These are phyloP conservation scores for Hippophae gyantsensis DNA, from an alignment of 306 rosid species.

Conservation along the genomic window DNA sequence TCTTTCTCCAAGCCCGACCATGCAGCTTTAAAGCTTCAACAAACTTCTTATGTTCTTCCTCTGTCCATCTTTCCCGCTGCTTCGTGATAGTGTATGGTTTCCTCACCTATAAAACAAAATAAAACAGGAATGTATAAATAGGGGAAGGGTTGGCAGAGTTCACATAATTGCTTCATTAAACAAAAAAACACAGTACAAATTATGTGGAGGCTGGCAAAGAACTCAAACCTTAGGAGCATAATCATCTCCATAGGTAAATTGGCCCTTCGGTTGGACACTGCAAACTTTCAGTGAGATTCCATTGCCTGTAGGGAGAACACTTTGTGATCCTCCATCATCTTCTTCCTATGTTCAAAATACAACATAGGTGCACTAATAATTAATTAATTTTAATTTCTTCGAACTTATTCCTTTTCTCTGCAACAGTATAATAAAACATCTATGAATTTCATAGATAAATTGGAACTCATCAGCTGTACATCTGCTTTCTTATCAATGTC, in stretches of 20 bases:
- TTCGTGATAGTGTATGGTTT: conserved; percentile 79
- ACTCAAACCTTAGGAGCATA: conserved; percentile 46
- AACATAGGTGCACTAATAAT: not conserved
- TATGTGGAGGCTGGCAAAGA: conserved; percentile 3
- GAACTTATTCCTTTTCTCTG: not conserved
- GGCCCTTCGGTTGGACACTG: conserved; percentile 37
- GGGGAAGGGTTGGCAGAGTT: not conserved
- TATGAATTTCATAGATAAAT: too few relatives aligned
- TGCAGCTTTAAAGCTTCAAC: conserved; percentile 71
- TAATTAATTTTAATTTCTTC: not conserved
- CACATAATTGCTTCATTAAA: not conserved
- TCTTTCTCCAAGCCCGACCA: conserved; percentile 78
- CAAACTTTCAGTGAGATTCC: conserved; percentile 26
- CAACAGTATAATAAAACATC: too few relatives aligned
- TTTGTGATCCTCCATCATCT: conserved; percentile 21
- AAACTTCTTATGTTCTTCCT: conserved; percentile 77
- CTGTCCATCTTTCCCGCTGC: conserved; percentile 83
- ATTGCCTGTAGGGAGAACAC: conserved; percentile 22
- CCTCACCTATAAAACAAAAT: conserved; percentile 38
- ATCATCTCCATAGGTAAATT: conserved; percentile 44
- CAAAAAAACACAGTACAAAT: not conserved
- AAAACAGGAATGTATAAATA: not conserved
- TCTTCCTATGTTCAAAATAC: conserved; percentile 40
- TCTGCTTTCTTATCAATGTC: too few relatives aligned
- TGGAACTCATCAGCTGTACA: too few relatives aligned